phyloP scores from a whole-genome alignment of 1,284 basidiomycete species.

The Apiotrichum mycotoxinovorans region DNA sequence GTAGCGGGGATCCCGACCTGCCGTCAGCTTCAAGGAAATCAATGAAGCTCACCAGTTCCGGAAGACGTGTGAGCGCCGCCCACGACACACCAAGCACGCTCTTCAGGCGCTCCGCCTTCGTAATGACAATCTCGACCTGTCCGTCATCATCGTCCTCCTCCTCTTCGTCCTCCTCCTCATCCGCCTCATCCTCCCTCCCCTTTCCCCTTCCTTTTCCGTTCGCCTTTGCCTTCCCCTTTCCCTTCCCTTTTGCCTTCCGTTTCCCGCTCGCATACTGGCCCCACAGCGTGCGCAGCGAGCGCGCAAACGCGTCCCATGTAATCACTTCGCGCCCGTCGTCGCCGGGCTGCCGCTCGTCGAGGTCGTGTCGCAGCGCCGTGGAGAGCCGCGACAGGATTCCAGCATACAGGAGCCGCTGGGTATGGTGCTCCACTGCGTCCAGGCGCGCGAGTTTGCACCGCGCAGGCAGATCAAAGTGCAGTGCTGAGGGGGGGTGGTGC shows the following conservation, averaged over 20 bases:
- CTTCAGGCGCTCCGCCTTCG: constrained; percentile 65
- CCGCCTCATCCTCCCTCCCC: constrained; percentile 3
- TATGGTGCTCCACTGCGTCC: constrained; percentile 65
- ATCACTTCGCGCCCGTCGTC: constrained; percentile 52
- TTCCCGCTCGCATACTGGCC: constrained; percentile 21
- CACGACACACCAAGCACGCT: constrained; percentile 62
- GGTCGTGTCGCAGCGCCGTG: constrained; percentile 35
- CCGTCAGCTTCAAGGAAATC: not conserved
- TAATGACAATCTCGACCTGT: constrained; percentile 60
- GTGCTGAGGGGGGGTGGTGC: constrained; percentile 50
- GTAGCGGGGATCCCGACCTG: constrained; percentile 52
- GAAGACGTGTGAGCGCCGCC: constrained; percentile 66
- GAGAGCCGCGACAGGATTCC: constrained; percentile 61
- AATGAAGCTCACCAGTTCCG: constrained; percentile 62
- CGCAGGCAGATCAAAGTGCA: constrained; percentile 44
- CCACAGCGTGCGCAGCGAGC: constrained; percentile 55
- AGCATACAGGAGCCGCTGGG: constrained; percentile 64
- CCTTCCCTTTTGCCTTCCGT: constrained; percentile 2
- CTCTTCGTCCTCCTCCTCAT: constrained; percentile 20
- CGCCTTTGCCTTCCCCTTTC: constrained; percentile 15
- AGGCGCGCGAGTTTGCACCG: constrained; percentile 50
- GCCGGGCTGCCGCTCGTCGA: constrained; percentile 42
- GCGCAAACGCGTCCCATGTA: constrained; percentile 64
- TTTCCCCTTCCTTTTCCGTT: constrained; percentile 1
- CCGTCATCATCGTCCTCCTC: constrained; percentile 37